Base-by-base conservation (phyloP, 768 basidiomycete species). In the Boletus subparvulus region DNA sequence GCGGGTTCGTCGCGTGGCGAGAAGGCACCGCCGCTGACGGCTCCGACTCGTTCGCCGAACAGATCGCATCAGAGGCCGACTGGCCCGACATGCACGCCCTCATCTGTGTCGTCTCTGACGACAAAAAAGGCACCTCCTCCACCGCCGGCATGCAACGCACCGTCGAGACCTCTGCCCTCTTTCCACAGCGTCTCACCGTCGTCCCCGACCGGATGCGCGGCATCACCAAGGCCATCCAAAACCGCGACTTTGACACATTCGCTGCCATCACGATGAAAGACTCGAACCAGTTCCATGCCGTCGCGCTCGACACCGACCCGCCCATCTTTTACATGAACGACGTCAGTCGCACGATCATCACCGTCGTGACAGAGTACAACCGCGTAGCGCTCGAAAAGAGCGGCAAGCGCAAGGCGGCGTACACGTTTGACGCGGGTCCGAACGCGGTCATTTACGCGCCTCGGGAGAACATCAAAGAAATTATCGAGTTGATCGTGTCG, bases 241-340 rank as follows among this genome's bases (percentile, higher is more conserved):
- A 69, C 2, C 82, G 79, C 62, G 90, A 98, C 74, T 99, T 99
- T 71, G 86, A 94, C 65, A 62, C 83, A 0, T 99, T 99, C 62
- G 97, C 94, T 0, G 75, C 77, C 58, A 83, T 98, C 71, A 99
- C 97, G 21, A 99, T 98, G 94, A 85, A 83, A 47, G 97, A 99
- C 72, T 96, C 94, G 50, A 99, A 99, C 77, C 90, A 93, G 77
- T 99, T 99, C 85, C 97, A 99, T 69, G 94, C 97, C 28, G 93
- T 98, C 62, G 91, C 90, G 48, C 87, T 98, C 61, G 97, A 99
- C 75, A 98, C 97, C 0, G 85, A 89, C 42, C 97, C 97, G 1
- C 97, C 97, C 42, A 98, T 98, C 74, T 98, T 99, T 74, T 99
- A 99, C 80, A 87, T 99, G 85, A 98, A 98, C 78, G 97, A 99